Evolutionary conservation across 345 rosid genomes (phyloP).

Genomic region (Citrus mangshanensis): DNA sequence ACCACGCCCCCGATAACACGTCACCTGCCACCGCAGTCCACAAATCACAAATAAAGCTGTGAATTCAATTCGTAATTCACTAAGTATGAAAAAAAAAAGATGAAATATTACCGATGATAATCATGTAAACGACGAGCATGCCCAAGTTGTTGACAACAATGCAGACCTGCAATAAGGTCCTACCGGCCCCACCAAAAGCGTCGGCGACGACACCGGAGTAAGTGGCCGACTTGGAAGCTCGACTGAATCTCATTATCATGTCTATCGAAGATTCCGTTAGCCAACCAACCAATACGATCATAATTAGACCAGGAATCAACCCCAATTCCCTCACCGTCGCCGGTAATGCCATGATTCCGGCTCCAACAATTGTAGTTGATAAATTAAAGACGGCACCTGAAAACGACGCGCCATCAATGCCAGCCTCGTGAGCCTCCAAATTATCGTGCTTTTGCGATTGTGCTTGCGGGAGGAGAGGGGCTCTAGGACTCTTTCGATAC

Average conservation of each 20-base stretch:
- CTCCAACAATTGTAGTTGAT: slow-evolving; percentile 63
- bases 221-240: slow-evolving; percentile 49
- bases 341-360: slow-evolving; percentile 73
- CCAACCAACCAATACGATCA: slow-evolving; percentile 41
- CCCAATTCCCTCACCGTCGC: slow-evolving; percentile 58
- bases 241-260: slow-evolving; percentile 47
- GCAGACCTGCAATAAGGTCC: slow-evolving; percentile 51
- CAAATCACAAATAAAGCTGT: neutral
- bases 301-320: slow-evolving; percentile 41
- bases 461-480: slow-evolving; percentile 34
- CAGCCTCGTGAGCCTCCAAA: slow-evolving; percentile 20
- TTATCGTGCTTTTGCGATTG: slow-evolving; percentile 14
- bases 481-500: slow-evolving; percentile 39
- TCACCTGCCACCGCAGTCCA: slow-evolving; percentile 45
- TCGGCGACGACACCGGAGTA: slow-evolving; percentile 53
- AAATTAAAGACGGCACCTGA: slow-evolving; percentile 65
- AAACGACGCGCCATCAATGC: slow-evolving; percentile 52
- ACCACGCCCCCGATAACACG: slow-evolving; percentile 56
- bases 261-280: slow-evolving; percentile 51
- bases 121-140: slow-evolving; percentile 64
- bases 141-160: slow-evolving; percentile 61
- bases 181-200: slow-evolving; percentile 45
- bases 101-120: slow-evolving; percentile 44
- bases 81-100: neutral
- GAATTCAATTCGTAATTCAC: neutral